Base-by-base conservation (phyloP, 148 eudicot genomes). In the Cornus suecica region DNA sequence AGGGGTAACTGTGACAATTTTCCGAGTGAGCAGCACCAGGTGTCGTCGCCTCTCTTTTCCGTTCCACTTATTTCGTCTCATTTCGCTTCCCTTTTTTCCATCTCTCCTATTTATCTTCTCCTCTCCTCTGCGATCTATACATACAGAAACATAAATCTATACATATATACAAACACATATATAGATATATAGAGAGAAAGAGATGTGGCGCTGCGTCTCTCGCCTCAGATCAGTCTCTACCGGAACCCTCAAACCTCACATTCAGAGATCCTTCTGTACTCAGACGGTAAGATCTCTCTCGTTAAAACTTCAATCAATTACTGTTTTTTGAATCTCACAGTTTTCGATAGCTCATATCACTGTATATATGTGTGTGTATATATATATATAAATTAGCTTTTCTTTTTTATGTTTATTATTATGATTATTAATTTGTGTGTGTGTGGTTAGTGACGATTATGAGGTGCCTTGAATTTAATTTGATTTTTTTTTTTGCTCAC, bases 161-260 rank as follows among this genome's bases (percentile, higher is more conserved):
- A 27, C 25, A 34, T 76, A 51, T 22, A 60, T 48, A 74, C 28
- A 34, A 8, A 54, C 7, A 58, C n/a, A 31, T 6, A 56, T 48
- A 25, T 45, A 56, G 34, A 25, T 45, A 65, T 8, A 29, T 11
- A 74, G 28, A 26, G 31, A 48, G 34, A 11, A 10, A 54, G 65
- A 74, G 76, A 94, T 94, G 98, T 94, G 98, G 98, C 90, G 98
- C 65, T 88, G 89, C 74, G 86, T 86, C 28, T 80, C 87, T n/a
- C 95, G 93, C 75, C 78, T 94, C 75, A 76, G 83, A 77, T 87
- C 88, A 73, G 73, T 83, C 81, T 82, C 85, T 45, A 74, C 77
- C 67, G 74, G 71, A 61, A 79, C 83, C 24, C 11, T 52, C 63
- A 65, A 65, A 60, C 69, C 78, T 51, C 64, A 32, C 52, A 73